A percentile compares a stretch with the other conserved stretches of the same genome.
These are phyloP conservation scores for Wakefieldia striispora DNA, from an alignment of 768 basidiomycete genomes.

Conservation along the genomic window DNA sequence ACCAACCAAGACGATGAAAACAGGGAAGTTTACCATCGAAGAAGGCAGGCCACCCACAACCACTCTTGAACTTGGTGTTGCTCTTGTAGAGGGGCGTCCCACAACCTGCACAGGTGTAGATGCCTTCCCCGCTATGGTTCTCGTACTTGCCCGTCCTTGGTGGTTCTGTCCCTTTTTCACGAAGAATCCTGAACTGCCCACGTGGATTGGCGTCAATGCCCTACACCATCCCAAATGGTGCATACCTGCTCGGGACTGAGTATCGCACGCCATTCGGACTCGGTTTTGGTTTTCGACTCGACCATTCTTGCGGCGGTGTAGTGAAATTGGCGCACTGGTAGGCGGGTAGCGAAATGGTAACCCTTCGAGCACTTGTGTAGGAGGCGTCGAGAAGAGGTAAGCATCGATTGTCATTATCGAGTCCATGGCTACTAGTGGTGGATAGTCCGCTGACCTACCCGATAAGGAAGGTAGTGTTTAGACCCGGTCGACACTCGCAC, in stretches of 20 bases:
- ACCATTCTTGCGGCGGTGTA: conserved; percentile 12
- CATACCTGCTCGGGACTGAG: conserved; percentile 79
- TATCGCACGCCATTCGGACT: conserved; percentile 81
- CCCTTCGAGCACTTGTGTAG: background rate
- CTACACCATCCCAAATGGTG: background rate
- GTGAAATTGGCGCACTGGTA: conserved; percentile 4
- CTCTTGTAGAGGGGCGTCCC: conserved; percentile 84
- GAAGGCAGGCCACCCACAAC: conserved; percentile 98
- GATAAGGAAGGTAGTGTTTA: conserved; percentile 7
- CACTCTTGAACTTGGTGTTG: conserved; percentile 86
- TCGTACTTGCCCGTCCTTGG: conserved; percentile 81
- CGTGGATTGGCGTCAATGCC: background rate
- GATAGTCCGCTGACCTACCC: background rate
- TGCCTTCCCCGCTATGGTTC: conserved; percentile 59
- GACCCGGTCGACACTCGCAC: too few species aligned
- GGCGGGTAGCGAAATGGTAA: background rate
- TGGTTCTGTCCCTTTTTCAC: conserved; percentile 84
- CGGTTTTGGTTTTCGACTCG: conserved; percentile 46
- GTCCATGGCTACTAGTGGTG: too few species aligned
- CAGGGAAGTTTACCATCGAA: conserved; percentile 64
- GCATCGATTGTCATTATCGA: background rate
- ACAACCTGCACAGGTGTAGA: conserved; percentile 80
- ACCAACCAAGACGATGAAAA: background rate
- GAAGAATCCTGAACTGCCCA: conserved; percentile 75
- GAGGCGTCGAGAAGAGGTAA: background rate